Evolutionary conservation across 306 rosid genomes (phyloP).

Genomic region (Arachis hypogaea): DNA sequence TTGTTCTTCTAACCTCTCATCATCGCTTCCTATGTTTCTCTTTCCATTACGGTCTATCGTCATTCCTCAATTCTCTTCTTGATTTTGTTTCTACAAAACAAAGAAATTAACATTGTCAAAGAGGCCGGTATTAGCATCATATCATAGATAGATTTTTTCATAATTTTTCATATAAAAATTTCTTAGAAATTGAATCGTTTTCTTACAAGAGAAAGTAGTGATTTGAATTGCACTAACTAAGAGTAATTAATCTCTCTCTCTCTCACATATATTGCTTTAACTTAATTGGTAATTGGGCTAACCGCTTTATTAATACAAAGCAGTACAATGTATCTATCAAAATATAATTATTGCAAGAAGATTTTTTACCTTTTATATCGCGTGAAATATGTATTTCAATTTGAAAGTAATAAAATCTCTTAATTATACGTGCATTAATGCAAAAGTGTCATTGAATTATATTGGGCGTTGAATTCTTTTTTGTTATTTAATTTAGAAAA

Average conservation of each 20-base stretch:
- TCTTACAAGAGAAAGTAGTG: conserved; percentile 13
- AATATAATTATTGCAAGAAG: not conserved
- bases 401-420: not conserved
- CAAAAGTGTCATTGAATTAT: not conserved
- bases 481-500: too few species aligned
- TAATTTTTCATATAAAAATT: not conserved
- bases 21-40: not conserved
- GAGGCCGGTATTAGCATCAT: not conserved
- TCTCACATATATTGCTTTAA: not conserved
- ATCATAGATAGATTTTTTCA: not conserved
- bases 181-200: not conserved
- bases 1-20: not conserved
- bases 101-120: not conserved
- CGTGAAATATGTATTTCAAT: not conserved
- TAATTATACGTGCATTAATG: not conserved
- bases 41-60: conserved; percentile 9
- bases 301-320: not conserved
- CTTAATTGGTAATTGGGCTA: not conserved
- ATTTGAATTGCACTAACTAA: not conserved
- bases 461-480: not conserved
- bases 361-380: not conserved
- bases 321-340: conserved; percentile 1
- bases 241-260: not conserved
- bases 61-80: conserved; percentile 22
- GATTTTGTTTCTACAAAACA: conserved; percentile 2